Percentiles rank a stretch among this genome's conserved stretches.
These are phyloP conservation scores for Astrocystis sublimbata DNA, from an alignment of 495 filamentous ascomycete species.

Conservation along the genomic window DNA sequence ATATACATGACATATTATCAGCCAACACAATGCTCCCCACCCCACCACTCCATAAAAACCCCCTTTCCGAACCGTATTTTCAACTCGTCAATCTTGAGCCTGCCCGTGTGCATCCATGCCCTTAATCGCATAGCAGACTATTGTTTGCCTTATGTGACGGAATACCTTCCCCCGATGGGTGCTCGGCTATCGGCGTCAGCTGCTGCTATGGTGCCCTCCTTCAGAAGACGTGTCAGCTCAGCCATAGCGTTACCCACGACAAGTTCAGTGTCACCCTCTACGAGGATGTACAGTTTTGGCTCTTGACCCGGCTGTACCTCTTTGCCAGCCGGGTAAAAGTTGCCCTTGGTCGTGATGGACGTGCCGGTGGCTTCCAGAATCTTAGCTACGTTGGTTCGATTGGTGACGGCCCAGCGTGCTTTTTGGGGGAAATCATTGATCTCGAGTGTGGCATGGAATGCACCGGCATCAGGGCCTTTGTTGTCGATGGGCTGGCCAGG, in stretches of 20 bases:
- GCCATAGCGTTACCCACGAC: slow-evolving; percentile 89
- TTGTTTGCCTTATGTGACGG: slow-evolving; percentile 62
- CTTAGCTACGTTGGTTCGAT: slow-evolving; percentile 97
- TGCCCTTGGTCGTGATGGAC: slow-evolving; percentile 96
- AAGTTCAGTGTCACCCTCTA: slow-evolving; percentile 94
- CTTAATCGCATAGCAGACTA: neutral
- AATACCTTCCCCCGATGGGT: slow-evolving; percentile 84
- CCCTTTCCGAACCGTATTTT: neutral
- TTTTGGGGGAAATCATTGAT: slow-evolving; percentile 99
- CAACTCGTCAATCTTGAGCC: neutral
- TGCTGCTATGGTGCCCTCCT: slow-evolving; percentile 90
- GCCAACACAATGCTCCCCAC: slow-evolving; percentile 7
- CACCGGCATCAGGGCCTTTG: slow-evolving; percentile 94
- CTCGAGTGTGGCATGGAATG: slow-evolving; percentile 95
- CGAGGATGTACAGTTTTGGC: slow-evolving; percentile 94
- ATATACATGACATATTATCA: no score
- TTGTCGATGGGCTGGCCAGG: slow-evolving; percentile 97
- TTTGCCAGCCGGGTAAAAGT: slow-evolving; percentile 80
- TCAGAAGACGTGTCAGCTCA: slow-evolving; percentile 82
- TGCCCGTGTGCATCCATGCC: neutral
- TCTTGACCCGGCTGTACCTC: slow-evolving; percentile 69
- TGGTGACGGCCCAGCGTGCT: slow-evolving; percentile 98
- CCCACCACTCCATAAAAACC: no score
- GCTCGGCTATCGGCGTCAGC: slow-evolving; percentile 80
- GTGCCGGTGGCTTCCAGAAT: slow-evolving; percentile 94